Evolutionary conservation across 345 rosid species (phyloP), one percentile per base, ranked within the genome.

Genomic region (Stellera chamaejasme): DNA sequence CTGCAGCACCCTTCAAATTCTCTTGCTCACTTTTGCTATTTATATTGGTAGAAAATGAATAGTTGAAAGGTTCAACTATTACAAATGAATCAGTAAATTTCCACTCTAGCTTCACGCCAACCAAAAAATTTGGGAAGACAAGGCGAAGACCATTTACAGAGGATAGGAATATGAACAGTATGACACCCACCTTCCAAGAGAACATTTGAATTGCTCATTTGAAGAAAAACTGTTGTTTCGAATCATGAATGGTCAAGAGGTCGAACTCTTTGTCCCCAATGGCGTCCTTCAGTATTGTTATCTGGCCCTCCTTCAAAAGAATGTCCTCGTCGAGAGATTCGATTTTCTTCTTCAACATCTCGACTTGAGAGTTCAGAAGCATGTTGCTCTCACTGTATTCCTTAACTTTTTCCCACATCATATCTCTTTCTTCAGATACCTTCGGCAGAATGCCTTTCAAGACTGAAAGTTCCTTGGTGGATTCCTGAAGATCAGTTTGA

Each of bases 301-400:
- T 87, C 67, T 93, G 85, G 13, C 99, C 96, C 79, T 90, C 99
- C 75, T 85, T 94, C 67, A 87, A 58, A 39, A 82, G 87, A 11
- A 87, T 62, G 39, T 80, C 95, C 68, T 87, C 97, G 27, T 94
- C 97, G 45, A 89, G 70, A 50, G 64, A 64, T 50, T 90, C 95
- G 16, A 87, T 69, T 72, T 77, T 83, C 69, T 71, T 87, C 73
- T 77, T 94, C 69, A 90, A 67, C 19, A 49, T 15, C 26, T 73
- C 75, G 26, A 80, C 76, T 81, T 94, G 95, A 1, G 83, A 79
- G 72, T 77, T 83, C 76, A 94, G 32, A 4, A 87, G 70, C 97
- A 90, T 94, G 78, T 82, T 90, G 65, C 76, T 74, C 80, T 93
- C 99, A 43, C 77, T 77, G 69, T 75, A 72, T n/a, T 82, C 79